phyloP scores from a whole-genome alignment of 2,329 filamentous ascomycete genomes.

The Arachnomyces sp. region DNA sequence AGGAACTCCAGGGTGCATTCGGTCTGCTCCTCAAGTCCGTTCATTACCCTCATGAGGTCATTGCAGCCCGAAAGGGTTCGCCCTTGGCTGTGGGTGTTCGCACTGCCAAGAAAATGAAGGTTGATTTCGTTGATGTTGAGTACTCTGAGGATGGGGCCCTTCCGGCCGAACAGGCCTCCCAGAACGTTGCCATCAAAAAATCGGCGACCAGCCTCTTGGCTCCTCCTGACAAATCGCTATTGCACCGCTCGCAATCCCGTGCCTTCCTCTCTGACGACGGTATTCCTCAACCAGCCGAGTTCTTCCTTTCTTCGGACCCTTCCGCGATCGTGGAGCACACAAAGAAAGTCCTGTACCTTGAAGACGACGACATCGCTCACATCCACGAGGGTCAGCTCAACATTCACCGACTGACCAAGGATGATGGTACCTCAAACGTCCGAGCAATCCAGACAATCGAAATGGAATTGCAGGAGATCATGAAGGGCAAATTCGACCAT shows the following conservation, averaged over 20 bases:
- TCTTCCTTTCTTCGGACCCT: conserved; percentile 97
- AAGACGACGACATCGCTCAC: conserved; percentile 99
- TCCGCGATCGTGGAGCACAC: conserved; percentile 99
- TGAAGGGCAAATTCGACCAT: conserved; percentile 99
- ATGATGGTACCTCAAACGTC: conserved; percentile 92
- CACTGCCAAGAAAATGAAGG: conserved; percentile 99
- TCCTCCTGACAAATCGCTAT: conserved; percentile 91
- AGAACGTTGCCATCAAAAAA: conserved; percentile 97
- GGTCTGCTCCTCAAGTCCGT: conserved; percentile 96
- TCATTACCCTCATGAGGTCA: conserved; percentile 95
- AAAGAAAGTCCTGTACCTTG: conserved; percentile 99
- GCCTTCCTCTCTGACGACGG: conserved; percentile 99
- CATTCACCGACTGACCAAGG: conserved; percentile 96
- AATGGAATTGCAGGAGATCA: conserved; percentile 98
- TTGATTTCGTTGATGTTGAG: conserved; percentile 98
- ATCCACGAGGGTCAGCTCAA: conserved; percentile 98
- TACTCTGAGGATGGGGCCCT: conserved; percentile 84
- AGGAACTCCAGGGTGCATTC: conserved; percentile 96
- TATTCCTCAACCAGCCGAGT: conserved; percentile 94
- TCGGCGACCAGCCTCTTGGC: conserved; percentile 66
- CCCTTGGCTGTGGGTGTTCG: conserved; percentile 95
- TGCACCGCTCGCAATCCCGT: conserved; percentile 96
- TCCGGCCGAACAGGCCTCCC: conserved; percentile 86
- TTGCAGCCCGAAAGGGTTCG: conserved; percentile 96
- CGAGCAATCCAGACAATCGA: conserved; percentile 97